phyloP scores from a whole-genome alignment of 2,329 filamentous ascomycete genomes.

The Diplodia intermedia region DNA sequence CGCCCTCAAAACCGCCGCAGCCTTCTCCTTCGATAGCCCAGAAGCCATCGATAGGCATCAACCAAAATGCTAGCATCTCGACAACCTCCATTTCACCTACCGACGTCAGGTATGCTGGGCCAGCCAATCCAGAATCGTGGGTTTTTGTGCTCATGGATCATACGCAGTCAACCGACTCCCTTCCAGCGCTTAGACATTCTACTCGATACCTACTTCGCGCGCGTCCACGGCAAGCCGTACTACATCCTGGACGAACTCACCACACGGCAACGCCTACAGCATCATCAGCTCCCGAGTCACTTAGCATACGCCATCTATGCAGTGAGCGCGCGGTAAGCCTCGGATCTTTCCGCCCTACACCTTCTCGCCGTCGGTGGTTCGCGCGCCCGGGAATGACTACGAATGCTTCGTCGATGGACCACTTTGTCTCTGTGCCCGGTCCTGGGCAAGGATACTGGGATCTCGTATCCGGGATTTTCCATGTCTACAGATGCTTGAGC shows the following conservation, averaged over 20 bases:
- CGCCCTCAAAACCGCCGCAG: conserved; percentile 19
- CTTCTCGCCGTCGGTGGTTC: conserved; percentile 35
- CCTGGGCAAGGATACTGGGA: conserved; percentile 1
- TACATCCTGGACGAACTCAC: conserved; percentile 80
- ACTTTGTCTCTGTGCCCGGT: not conserved
- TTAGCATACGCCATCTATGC: conserved; percentile 62
- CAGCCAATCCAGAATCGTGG: not conserved
- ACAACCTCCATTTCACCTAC: conserved; percentile 28
- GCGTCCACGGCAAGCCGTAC: conserved; percentile 82
- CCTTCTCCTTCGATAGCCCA: conserved; percentile 15
- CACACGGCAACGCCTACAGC: conserved; percentile 73
- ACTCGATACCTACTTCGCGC: conserved; percentile 79
- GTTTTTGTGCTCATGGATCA: conserved; percentile 3
- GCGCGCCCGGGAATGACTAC: conserved; percentile 43
- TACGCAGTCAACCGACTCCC: conserved; percentile 38
- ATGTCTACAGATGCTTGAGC: conserved; percentile 4
- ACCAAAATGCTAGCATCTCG: conserved; percentile 18
- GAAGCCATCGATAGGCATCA: conserved; percentile 20
- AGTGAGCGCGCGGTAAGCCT: conserved; percentile 52
- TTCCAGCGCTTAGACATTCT: conserved; percentile 61
- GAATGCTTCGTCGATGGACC: conserved; percentile 21
- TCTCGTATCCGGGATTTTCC: not conserved
- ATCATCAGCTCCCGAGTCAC: conserved; percentile 66
- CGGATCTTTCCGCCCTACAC: not conserved
- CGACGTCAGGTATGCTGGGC: conserved; percentile 18